phyloP scores from a whole-genome alignment of 2,329 filamentous ascomycete genomes.

The Pseudogymnoascus sp. region DNA sequence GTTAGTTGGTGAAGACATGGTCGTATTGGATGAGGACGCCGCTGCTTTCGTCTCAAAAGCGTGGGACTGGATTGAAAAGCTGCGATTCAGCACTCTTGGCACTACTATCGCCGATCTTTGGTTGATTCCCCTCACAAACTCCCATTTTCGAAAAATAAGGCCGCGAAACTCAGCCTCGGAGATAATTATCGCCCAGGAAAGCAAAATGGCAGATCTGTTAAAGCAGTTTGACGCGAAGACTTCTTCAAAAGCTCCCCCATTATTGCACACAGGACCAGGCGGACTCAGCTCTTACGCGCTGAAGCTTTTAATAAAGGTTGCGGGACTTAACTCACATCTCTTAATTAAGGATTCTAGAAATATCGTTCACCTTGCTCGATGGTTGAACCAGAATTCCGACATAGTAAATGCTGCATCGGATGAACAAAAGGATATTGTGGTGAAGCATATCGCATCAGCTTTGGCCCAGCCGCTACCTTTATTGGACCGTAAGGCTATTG shows the following conservation, averaged over 20 bases:
- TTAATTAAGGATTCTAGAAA: conserved; percentile 11
- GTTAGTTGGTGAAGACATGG: not conserved
- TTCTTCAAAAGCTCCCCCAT: conserved; percentile 7
- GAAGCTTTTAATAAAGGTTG: not conserved
- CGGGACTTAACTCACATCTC: not conserved
- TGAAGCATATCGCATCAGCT: not conserved
- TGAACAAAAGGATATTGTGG: not conserved
- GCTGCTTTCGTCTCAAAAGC: not conserved
- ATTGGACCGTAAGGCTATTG: not conserved
- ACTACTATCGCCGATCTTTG: not conserved
- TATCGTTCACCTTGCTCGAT: conserved; percentile 12
- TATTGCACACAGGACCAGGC: conserved; percentile 9
- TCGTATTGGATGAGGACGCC: not conserved
- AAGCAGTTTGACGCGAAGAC: conserved; percentile 11
- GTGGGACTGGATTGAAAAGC: not conserved
- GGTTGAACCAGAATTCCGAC: conserved; percentile 12
- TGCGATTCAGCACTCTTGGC: not conserved
- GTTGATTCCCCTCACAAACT: conserved; percentile 12
- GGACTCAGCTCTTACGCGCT: not conserved
- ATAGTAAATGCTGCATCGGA: conserved; percentile 7
- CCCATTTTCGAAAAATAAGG: conserved; percentile 18
- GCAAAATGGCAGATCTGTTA: conserved; percentile 15
- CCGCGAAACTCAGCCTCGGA: conserved; percentile 8
- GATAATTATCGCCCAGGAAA: conserved; percentile 10
- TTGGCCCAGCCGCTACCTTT: not conserved